These are phyloP conservation scores for Scenedesmus sp. DNA, from an alignment of 163 green algal genomes.

Conservation along the genomic window DNA sequence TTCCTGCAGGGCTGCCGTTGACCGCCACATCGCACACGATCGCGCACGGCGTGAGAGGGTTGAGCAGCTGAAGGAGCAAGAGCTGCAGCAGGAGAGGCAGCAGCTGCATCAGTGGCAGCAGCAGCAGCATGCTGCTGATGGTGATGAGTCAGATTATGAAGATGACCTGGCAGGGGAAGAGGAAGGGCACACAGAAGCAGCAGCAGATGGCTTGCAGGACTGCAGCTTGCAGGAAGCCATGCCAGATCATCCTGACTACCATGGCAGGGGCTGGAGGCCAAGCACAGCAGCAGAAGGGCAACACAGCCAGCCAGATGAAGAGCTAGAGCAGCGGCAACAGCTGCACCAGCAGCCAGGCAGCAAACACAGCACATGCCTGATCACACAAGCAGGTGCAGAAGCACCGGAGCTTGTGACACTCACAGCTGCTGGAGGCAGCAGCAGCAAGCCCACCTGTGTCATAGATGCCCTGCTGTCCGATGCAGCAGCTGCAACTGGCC, in stretches of 20 bases:
- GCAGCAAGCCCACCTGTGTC: not conserved
- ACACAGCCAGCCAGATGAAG: not conserved
- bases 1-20: slow-evolving; percentile 56
- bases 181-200: not conserved
- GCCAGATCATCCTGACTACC: slow-evolving; percentile 70
- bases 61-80: slow-evolving; percentile 61
- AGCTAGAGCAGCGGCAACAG: too few species aligned
- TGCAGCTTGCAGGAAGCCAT: slow-evolving; percentile 11
- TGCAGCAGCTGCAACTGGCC: slow-evolving; percentile 54
- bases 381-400: not conserved
- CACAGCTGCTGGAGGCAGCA: slow-evolving; percentile 9
- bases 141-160: slow-evolving; percentile 73
- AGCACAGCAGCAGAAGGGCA: not conserved
- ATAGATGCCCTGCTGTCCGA: slow-evolving; percentile 53
- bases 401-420: not conserved
- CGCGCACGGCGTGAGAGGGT: slow-evolving; percentile 59
- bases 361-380: not conserved
- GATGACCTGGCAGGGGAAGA: slow-evolving; percentile 54
- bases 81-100: slow-evolving; percentile 65
- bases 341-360: not conserved
- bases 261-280: slow-evolving; percentile 61
- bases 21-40: slow-evolving; percentile 70
- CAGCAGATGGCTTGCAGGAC: not conserved
- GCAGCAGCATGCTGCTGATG: slow-evolving; percentile 53
- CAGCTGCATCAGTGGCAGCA: slow-evolving; percentile 61